phyloP scores from a whole-genome alignment of 495 filamentous ascomycete species.

The Chaetomium fimeti region DNA sequence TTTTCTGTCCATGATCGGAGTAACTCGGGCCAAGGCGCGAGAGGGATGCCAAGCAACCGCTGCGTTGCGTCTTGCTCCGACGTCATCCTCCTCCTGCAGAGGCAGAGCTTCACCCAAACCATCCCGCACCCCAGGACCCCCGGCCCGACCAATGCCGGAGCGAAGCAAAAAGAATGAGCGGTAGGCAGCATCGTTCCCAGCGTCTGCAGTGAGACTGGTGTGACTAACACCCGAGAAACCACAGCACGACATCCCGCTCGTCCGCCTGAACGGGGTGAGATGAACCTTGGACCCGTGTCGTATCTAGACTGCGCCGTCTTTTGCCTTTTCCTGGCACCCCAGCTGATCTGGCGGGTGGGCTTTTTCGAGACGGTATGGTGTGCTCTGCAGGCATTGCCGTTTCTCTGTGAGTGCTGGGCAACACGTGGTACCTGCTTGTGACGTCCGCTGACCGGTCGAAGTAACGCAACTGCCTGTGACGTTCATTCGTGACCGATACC shows the following conservation, averaged over 20 bases:
- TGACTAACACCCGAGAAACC: neutral
- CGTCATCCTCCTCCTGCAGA: neutral
- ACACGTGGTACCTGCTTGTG: neutral
- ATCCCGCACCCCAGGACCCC: neutral
- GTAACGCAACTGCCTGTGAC: neutral
- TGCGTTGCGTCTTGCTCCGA: neutral
- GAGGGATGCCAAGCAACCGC: neutral
- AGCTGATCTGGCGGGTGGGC: conserved; percentile 62
- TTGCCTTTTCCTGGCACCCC: conserved; percentile 61
- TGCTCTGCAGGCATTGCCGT: conserved; percentile 51
- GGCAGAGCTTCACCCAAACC: neutral
- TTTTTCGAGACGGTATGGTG: conserved; percentile 54
- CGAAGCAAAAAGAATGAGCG: neutral
- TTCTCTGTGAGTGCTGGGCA: conserved; percentile 55
- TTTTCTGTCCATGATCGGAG: neutral
- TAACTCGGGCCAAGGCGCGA: neutral
- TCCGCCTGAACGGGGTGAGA: neutral
- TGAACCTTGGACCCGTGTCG: conserved; percentile 60
- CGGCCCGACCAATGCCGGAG: neutral
- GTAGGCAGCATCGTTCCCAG: neutral
- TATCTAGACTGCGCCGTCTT: conserved; percentile 71
- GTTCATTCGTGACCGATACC: neutral
- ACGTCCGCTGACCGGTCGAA: neutral
- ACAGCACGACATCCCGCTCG: neutral
- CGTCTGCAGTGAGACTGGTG: neutral